Base-by-base conservation (phyloP, 306 rosid species). In the Castanopsis chinensis region DNA sequence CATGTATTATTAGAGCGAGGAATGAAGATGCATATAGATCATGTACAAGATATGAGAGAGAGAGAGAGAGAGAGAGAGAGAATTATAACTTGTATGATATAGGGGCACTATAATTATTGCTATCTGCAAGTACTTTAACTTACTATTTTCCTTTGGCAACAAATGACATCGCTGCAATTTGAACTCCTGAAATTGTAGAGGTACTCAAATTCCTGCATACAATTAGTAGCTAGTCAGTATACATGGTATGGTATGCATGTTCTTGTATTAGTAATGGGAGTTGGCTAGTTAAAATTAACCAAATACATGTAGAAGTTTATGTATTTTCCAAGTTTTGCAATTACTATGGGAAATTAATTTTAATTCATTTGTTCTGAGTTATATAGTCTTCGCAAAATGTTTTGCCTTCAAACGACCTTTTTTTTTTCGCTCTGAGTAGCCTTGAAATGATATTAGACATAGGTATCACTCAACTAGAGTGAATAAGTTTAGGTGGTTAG, bases 111-210 rank as follows among this genome's bases (percentile, higher is more conserved):
- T 12, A 49, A 0, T 8, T 21, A 27, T 30, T 64, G 15, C 2
- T 19, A 64, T 37, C 45, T 37, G 45, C 45, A 37, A 37, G 43
- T 30, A 4, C 43, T 63, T 8, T 49, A 56, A 80, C 97, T 89
- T 73, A 94, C 98, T 49, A 17, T 65, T 86, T 86, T 80, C 80
- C 87, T 9, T 25, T 78, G 33, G 41, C 80, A 1, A 55, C 64
- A 79, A 85, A 78, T 68, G 88, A 25, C 7, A 69, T 69, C 59
- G 17, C 37, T 60, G 90, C 63, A 2, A 87, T 85, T 63, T 87
- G 82, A 64, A 80, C 56, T 53, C 94, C 94, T 0, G 91, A 86
- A 43, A 84, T 67, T 83, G 82, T 77, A 7, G 97, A 83, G 37
- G 86, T 72, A 27, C 83, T 49, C 18, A 77, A 86, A 85, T 19